phyloP scores from a whole-genome alignment of 768 basidiomycete species.

The Saitozyma sp. region DNA sequence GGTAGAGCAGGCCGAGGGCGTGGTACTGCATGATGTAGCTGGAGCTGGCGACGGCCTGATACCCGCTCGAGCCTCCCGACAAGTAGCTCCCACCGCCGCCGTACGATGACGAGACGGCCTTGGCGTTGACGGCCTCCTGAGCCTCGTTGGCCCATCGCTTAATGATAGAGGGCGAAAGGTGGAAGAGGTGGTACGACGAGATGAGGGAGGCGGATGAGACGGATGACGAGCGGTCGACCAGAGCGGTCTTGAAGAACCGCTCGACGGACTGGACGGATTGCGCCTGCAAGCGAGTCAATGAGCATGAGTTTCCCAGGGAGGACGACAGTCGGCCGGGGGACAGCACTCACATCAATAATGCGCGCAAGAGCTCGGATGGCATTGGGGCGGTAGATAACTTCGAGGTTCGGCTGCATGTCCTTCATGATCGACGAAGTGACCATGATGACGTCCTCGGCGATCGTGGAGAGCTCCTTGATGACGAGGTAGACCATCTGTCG shows the following conservation, averaged over 20 bases:
- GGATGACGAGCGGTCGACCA: conserved; percentile 92
- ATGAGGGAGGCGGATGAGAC: conserved; percentile 95
- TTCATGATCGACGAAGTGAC: conserved; percentile 99
- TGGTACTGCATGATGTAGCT: conserved; percentile 97
- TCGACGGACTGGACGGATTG: conserved; percentile 81
- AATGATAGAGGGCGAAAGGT: conserved; percentile 88
- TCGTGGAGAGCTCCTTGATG: conserved; percentile 92
- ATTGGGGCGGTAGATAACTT: conserved; percentile 97
- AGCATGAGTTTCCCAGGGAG: not conserved
- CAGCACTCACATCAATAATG: conserved; percentile 85
- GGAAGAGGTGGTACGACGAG: conserved; percentile 95
- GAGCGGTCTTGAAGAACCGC: conserved; percentile 98
- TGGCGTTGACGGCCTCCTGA: conserved; percentile 91
- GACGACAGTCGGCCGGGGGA: not conserved
- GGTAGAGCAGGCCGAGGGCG: conserved; percentile 85
- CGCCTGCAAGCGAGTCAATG: conserved; percentile 23
- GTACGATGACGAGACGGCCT: conserved; percentile 70
- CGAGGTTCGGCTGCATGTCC: conserved; percentile 98
- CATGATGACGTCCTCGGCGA: conserved; percentile 99
- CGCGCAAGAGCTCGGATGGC: conserved; percentile 93
- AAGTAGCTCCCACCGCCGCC: conserved; percentile 49
- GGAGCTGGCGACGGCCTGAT: conserved; percentile 77
- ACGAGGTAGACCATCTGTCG: conserved; percentile 98
- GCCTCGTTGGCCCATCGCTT: conserved; percentile 99
- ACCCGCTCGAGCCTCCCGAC: conserved; percentile 59